Conservation (phyloP, 1,139 yeast species). For the Pichia sp. region DNA sequence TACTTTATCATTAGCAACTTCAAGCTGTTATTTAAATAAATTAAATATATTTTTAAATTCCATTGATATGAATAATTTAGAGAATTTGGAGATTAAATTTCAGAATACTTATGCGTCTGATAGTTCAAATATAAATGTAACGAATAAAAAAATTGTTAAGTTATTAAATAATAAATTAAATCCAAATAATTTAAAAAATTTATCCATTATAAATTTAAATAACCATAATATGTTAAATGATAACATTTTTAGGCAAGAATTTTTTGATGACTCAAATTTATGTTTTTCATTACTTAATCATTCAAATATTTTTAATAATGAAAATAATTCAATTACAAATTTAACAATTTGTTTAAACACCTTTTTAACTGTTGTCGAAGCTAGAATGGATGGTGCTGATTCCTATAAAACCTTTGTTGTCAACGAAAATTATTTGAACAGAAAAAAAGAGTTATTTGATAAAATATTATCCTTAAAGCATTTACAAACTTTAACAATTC, state of each 20-base stretch:
- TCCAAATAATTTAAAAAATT: slow-evolving; percentile 8
- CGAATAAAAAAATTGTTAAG: slow-evolving; percentile 12
- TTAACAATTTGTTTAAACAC: slow-evolving; percentile 22
- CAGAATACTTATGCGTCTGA: slow-evolving; percentile 12
- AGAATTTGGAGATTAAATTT: slow-evolving; percentile 22
- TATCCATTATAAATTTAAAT: slow-evolving; percentile 23
- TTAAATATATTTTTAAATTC: not conserved
- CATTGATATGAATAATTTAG: slow-evolving; percentile 11
- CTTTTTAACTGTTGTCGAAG: slow-evolving; percentile 15
- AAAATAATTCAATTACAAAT: slow-evolving; percentile 10
- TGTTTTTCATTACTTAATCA: slow-evolving; percentile 18
- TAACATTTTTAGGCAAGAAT: slow-evolving; percentile 14
- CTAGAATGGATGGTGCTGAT: slow-evolving; percentile 16
- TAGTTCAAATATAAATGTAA: slow-evolving; percentile 1
- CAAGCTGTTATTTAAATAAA: slow-evolving; percentile 4
- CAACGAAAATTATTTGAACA: slow-evolving; percentile 14
- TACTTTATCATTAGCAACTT: slow-evolving; percentile 3
- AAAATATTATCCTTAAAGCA: slow-evolving; percentile 13
- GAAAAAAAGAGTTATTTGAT: slow-evolving; percentile 16
- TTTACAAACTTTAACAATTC: slow-evolving; percentile 22
- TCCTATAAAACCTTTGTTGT: slow-evolving; percentile 18
- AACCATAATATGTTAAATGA: slow-evolving; percentile 17
- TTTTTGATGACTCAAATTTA: slow-evolving; percentile 16
- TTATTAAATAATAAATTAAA: slow-evolving; percentile 10
- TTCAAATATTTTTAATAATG: slow-evolving; percentile 12